Conservation (phyloP, 768 basidiomycete species). For the Russula sp. region DNA sequence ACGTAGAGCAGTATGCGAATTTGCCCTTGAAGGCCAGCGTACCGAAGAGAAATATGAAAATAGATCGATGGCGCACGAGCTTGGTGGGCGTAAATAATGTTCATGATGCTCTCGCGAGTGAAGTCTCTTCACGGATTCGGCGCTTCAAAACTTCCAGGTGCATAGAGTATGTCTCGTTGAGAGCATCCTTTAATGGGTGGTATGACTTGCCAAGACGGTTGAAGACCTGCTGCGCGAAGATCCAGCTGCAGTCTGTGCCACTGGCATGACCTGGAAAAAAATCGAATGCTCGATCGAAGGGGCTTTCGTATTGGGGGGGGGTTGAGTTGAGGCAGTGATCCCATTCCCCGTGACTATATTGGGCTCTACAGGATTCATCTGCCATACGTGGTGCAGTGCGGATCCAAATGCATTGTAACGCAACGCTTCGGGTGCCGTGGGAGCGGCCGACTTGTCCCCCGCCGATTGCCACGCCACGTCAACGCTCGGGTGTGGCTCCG, state of each 20-base stretch:
- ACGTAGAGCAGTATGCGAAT: constrained; percentile 93
- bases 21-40: constrained; percentile 30
- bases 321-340: too few relatives aligned
- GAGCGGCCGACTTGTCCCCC: too few relatives aligned
- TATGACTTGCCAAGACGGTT: constrained; percentile 91
- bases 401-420: too few relatives aligned
- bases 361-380: too few relatives aligned
- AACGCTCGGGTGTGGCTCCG: too few relatives aligned
- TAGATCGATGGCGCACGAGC: constrained; percentile 42
- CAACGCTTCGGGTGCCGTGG: too few relatives aligned
- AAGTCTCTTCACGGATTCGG: constrained; percentile 98
- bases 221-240: constrained; percentile 97
- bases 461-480: too few relatives aligned
- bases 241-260: constrained; percentile 95
- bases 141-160: constrained; percentile 92
- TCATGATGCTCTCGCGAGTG: constrained; percentile 88
- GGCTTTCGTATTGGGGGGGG: too few relatives aligned
- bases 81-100: constrained; percentile 86
- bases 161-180: constrained; percentile 81
- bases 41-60: not conserved
- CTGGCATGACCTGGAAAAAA: too few relatives aligned
- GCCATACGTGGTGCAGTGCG: too few relatives aligned
- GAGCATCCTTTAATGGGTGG: constrained; percentile 76
- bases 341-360: too few relatives aligned
- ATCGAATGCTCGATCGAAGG: too few relatives aligned